Evolutionary conservation across 306 rosid species (phyloP).

Genomic region (Cajanus cajan): DNA sequence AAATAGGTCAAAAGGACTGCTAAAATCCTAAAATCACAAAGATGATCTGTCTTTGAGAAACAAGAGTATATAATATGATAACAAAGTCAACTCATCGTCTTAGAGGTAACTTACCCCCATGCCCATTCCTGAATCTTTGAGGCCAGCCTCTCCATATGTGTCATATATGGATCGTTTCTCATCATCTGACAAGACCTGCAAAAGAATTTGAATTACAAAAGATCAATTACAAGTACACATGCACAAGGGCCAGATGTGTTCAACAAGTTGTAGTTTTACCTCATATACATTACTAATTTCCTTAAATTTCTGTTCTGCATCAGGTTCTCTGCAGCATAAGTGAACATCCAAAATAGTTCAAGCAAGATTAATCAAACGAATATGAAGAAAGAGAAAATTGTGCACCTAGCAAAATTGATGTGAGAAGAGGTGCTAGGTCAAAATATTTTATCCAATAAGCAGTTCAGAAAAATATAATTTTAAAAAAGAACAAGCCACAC

Average conservation of each 20-base stretch:
- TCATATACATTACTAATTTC: constrained; percentile 94
- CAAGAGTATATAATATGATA: neutral
- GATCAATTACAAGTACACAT: constrained; percentile 15
- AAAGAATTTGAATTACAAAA: constrained; percentile 26
- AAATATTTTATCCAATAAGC: neutral
- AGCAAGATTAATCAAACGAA: neutral
- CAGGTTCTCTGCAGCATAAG: constrained; percentile 67
- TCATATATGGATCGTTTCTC: constrained; percentile 88
- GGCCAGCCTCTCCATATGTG: constrained; percentile 95
- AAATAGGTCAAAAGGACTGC: constrained; percentile 50
- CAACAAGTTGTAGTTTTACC: constrained; percentile 48
- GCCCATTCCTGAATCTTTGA: constrained; percentile 88
- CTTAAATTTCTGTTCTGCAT: constrained; percentile 89
- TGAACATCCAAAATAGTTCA: constrained; percentile 7
- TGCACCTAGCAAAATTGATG: constrained; percentile 17
- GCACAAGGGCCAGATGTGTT: constrained; percentile 14
- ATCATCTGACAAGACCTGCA: constrained; percentile 93
- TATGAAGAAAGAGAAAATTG: neutral
- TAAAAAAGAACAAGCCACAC: neutral
- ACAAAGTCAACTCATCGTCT: constrained; percentile 1
- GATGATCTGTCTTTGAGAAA: constrained; percentile 16
- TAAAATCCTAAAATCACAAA: constrained; percentile 43
- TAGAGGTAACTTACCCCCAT: constrained; percentile 65
- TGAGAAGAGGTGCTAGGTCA: neutral
- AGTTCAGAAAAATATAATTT: neutral